These are phyloP conservation scores for Xerocomus potaroensis DNA, from an alignment of 768 basidiomycete species.

Conservation along the genomic window DNA sequence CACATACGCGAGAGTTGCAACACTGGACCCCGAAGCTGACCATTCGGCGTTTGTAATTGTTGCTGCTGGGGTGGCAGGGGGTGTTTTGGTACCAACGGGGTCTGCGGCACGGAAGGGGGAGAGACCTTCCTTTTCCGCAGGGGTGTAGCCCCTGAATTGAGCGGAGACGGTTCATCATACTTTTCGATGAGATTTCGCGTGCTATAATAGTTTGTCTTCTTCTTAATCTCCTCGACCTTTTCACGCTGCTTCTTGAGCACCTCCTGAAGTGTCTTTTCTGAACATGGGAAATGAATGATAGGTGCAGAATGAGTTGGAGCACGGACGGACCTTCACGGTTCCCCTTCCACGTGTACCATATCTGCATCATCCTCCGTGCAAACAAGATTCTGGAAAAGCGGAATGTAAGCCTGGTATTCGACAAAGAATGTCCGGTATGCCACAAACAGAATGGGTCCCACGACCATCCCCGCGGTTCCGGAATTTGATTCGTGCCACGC, in stretches of 20 bases:
- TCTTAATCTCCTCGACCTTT: conserved; percentile 95
- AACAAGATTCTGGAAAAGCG: conserved; percentile 56
- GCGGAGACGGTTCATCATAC: conserved; percentile 64
- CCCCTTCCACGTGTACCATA: conserved; percentile 79
- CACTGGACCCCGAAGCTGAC: conserved; percentile 21
- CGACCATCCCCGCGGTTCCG: conserved; percentile 49
- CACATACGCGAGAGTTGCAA: conserved; percentile 40
- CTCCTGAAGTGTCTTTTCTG: conserved; percentile 75
- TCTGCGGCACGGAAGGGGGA: conserved; percentile 26
- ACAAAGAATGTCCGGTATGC: neutral
- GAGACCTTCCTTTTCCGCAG: conserved; percentile 39
- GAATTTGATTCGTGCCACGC: conserved; percentile 23
- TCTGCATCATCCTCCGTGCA: conserved; percentile 72
- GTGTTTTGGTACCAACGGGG: conserved; percentile 31
- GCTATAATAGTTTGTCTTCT: conserved; percentile 93
- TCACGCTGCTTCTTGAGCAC: conserved; percentile 75
- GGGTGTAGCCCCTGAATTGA: conserved; percentile 31
- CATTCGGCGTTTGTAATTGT: conserved; percentile 20
- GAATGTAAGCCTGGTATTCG: neutral
- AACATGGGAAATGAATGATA: neutral
- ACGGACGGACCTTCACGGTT: conserved; percentile 63
- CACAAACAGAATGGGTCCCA: conserved; percentile 78
- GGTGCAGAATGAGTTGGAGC: neutral
- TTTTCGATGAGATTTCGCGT: conserved; percentile 87
- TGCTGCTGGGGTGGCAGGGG: conserved; percentile 9